Base-by-base conservation (phyloP, 306 rosid genomes). In the Cicer bijugum region DNA sequence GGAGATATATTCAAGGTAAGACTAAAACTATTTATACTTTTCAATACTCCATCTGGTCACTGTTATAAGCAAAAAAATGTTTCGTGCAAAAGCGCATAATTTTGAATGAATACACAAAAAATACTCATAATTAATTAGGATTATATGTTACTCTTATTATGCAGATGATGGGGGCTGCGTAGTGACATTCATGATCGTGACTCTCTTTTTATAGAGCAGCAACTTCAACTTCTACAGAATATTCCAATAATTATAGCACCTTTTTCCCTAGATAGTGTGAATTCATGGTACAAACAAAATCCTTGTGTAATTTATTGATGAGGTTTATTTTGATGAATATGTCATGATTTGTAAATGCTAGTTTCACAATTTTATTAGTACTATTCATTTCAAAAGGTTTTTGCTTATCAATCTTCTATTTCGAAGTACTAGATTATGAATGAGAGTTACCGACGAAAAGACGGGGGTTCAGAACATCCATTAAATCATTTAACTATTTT, bases 1-100 rank as follows among this genome's bases (percentile, higher is more conserved):
- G 97, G 95, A 47, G 98, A 95, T 80, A 91, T 95, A 81, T 88
- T 91, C 75, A 95, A 90, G 99, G 99, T 91, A 59, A 59, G 64
- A 38, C 60, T 28, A 8, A 28, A 28, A 5, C 43, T 69, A 20
- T 23, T 16, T 14, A 12, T 74, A 48, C 14, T 15, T 74, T 42
- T 67, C 66, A 39, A 8, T 40, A 20, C 47, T 61, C 51, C 55
- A 38, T 42, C 52, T 16, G 38, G 64, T 12, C 63, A 50, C 47
- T 19, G 5, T 28, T 28, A 28, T 28, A 3, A 28, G 35, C 35
- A 28, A 28, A 28, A 28, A 28, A 0, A 28, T 28, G 35, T 28
- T 3, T 28, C 5, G 5, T 10, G 71, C 53, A 78, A 55, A 55
- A 79, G 16, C 61, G 44, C 38, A 16, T 3, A 11, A 33, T 40